A percentile compares a stretch with the other conserved stretches of the same genome.
phyloP scores from a whole-genome alignment of 805 yeast species.

The Grigorovia yakushimaensis region DNA sequence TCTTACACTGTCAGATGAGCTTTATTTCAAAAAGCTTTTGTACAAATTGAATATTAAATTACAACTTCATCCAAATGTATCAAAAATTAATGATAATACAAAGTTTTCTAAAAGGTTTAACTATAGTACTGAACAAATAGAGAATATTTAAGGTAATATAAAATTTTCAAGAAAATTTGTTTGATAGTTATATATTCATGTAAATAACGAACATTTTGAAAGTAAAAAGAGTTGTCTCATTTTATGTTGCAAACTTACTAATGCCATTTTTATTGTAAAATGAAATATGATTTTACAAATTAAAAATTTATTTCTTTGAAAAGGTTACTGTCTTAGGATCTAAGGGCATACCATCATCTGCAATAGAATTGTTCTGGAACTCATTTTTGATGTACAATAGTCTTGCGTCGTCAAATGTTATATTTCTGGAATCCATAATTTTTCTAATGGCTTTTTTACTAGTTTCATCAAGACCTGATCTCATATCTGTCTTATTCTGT shows the following conservation, averaged over 20 bases:
- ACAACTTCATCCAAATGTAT: neutral
- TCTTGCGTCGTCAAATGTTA: slow-evolving; percentile 66
- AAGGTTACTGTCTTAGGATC: slow-evolving; percentile 58
- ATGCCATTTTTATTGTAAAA: too few relatives aligned
- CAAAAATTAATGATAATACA: slow-evolving; percentile 24
- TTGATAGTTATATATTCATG: slow-evolving; percentile 11
- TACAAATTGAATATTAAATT: slow-evolving; percentile 7
- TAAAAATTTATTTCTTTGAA: too few relatives aligned
- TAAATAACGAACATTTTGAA: too few relatives aligned
- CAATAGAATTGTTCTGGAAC: slow-evolving; percentile 45
- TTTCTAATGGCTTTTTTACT: slow-evolving; percentile 42
- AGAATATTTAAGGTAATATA: slow-evolving; percentile 31
- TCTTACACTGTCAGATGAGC: slow-evolving; percentile 24
- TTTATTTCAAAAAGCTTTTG: slow-evolving; percentile 35
- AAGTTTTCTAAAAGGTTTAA: slow-evolving; percentile 56
- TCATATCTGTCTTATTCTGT: slow-evolving; percentile 41
- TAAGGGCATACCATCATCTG: slow-evolving; percentile 54
- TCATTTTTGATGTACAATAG: slow-evolving; percentile 36
- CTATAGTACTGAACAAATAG: slow-evolving; percentile 41
- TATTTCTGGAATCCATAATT: slow-evolving; percentile 42
- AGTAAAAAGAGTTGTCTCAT: too few relatives aligned
- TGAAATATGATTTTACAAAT: too few relatives aligned
- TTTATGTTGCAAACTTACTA: too few relatives aligned
- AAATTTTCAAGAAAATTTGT: too few relatives aligned
- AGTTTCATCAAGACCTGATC: slow-evolving; percentile 51